These are phyloP conservation scores for Oryza longistaminata DNA, from an alignment of 176 grass and related monocot species.

Conservation along the genomic window DNA sequence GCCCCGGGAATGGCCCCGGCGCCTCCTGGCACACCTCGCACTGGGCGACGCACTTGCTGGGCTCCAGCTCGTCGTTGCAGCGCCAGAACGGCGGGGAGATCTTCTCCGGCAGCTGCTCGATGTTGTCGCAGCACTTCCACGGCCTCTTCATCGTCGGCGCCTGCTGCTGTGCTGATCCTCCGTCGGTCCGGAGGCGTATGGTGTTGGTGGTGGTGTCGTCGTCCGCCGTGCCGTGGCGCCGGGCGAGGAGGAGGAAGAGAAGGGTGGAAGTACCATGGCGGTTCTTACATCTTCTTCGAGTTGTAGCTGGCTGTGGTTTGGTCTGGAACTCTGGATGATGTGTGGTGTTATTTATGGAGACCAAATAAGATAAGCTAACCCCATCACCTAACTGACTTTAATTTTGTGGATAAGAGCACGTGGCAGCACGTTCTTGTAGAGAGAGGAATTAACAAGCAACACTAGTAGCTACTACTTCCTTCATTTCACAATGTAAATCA, in stretches of 20 bases:
- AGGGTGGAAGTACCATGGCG: neutral
- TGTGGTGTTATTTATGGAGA: neutral
- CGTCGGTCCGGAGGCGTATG: neutral
- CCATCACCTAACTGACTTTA: neutral
- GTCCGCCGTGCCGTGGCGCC: neutral
- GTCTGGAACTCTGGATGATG: neutral
- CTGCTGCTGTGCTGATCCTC: neutral
- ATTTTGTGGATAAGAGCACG: neutral
- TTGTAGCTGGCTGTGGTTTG: neutral
- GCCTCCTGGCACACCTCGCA: neutral
- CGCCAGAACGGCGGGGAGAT: no score
- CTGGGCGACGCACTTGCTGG: neutral
- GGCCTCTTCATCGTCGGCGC: neutral
- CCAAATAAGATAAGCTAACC: no score
- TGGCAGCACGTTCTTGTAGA: no score
- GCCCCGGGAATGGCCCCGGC: neutral
- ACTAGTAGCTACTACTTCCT: no score
- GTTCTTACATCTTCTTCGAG: neutral
- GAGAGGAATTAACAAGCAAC: no score
- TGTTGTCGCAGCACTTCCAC: neutral
- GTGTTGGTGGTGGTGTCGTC: neutral
- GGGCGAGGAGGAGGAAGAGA: neutral
- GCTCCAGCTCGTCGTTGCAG: neutral
- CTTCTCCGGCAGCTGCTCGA: no score
- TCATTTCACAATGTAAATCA: no score